A percentile compares a stretch with the other conserved stretches of the same genome.
Conservation (phyloP, 805 yeast genomes). For the Wickerhamiella domercqiae region DNA sequence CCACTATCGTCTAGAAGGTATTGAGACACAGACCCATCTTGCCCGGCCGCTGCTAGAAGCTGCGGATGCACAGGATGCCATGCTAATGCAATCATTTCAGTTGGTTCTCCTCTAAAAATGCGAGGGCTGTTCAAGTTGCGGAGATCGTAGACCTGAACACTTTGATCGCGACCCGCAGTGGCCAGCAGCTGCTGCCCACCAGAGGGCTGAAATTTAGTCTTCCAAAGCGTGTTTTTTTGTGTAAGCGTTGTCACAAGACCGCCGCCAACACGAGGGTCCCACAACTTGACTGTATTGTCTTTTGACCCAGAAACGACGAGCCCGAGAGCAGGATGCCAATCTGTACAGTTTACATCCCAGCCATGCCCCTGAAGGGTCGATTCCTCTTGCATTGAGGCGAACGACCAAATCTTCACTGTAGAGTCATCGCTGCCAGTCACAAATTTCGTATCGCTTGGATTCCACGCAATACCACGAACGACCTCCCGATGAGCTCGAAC, state of each 20-base stretch:
- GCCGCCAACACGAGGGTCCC: slow-evolving; percentile 73
- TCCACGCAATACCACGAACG: slow-evolving; percentile 72
- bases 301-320: slow-evolving; percentile 85
- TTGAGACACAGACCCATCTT: slow-evolving; percentile 75
- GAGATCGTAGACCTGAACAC: slow-evolving; percentile 75
- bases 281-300: slow-evolving; percentile 79
- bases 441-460: slow-evolving; percentile 81
- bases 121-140: slow-evolving; percentile 24
- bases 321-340: slow-evolving; percentile 90
- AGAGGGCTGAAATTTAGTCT: slow-evolving; percentile 68
- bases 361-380: slow-evolving; percentile 76
- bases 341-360: slow-evolving; percentile 96
- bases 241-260: slow-evolving; percentile 65
- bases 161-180: slow-evolving; percentile 76
- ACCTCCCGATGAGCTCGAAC: slow-evolving; percentile 64
- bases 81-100: slow-evolving; percentile 68
- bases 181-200: slow-evolving; percentile 64
- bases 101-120: slow-evolving; percentile 52
- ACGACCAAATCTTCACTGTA: slow-evolving; percentile 83
- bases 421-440: slow-evolving; percentile 93
- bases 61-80: slow-evolving; percentile 90
- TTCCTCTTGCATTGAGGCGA: slow-evolving; percentile 73
- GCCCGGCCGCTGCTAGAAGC: slow-evolving; percentile 69
- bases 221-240: slow-evolving; percentile 87
- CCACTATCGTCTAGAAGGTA: slow-evolving; percentile 40